Evolutionary conservation across 2,329 filamentous ascomycete genomes (phyloP).

Genomic region (Exophiala viscosa): DNA sequence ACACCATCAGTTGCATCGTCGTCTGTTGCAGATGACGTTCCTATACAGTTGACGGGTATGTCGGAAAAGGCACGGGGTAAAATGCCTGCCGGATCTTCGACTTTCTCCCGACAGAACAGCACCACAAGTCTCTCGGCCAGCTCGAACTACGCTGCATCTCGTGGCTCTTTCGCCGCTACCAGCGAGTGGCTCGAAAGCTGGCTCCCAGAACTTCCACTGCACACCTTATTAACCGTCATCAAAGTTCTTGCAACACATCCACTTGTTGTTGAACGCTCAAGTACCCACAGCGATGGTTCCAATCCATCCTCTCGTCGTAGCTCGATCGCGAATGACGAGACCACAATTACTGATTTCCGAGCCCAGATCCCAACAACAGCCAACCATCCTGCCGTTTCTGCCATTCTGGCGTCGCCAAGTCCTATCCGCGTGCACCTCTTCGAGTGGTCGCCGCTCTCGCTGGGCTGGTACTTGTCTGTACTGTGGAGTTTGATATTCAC

Average conservation of each 20-base stretch:
- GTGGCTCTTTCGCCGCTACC: constrained; percentile 68
- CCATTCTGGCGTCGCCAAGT: constrained; percentile 65
- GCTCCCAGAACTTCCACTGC: constrained; percentile 86
- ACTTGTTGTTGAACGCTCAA: constrained; percentile 33
- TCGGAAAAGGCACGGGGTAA: constrained; percentile 96
- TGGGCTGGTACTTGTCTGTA: constrained; percentile 94
- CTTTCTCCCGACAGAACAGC: constrained; percentile 87
- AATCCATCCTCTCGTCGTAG: constrained; percentile 30
- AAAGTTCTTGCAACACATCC: constrained; percentile 53
- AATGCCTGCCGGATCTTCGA: constrained; percentile 77
- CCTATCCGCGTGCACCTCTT: constrained; percentile 80
- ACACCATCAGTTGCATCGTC: constrained; percentile 67
- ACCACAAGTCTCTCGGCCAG: constrained; percentile 72
- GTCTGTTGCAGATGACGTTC: constrained; percentile 69
- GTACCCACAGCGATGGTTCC: constrained; percentile 6
- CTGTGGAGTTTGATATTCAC: constrained; percentile 92
- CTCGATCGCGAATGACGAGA: constrained; percentile 33
- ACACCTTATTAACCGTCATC: constrained; percentile 77
- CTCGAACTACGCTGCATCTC: constrained; percentile 55
- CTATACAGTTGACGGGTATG: constrained; percentile 81
- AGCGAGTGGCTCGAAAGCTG: constrained; percentile 84
- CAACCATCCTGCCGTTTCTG: constrained; percentile 58
- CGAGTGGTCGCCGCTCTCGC: constrained; percentile 83
- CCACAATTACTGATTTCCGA: constrained; percentile 43
- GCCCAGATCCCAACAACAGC: constrained; percentile 42